Conservation (phyloP, 345 rosid species). For the Hypericum androsaemum region DNA sequence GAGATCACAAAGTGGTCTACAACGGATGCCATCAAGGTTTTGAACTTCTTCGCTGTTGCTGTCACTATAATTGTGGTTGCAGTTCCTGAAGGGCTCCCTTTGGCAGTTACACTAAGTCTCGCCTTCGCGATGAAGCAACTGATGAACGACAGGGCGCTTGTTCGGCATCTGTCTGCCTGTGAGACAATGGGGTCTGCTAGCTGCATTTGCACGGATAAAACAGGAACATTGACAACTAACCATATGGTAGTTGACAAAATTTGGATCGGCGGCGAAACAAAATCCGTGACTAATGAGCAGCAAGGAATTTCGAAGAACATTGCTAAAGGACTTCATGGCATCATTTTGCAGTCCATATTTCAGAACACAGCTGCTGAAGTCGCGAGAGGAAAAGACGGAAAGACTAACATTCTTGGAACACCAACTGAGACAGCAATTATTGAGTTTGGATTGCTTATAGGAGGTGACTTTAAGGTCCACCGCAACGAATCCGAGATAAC, state of each 20-base stretch:
- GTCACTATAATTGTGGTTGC: constrained; percentile 7
- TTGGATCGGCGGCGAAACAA: constrained; percentile 6
- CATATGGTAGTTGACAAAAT: constrained; percentile 7
- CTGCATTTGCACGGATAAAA: constrained; percentile 7
- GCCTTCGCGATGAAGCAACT: constrained; percentile 9
- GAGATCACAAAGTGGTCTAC: constrained; percentile 3
- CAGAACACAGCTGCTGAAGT: constrained; percentile 67
- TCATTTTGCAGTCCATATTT: constrained; percentile 58
- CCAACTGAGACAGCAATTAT: constrained; percentile 67
- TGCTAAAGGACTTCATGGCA: constrained; percentile 24
- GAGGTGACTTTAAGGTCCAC: constrained; percentile 43
- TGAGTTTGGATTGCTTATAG: constrained; percentile 56
- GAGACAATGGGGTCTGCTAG: constrained; percentile 8
- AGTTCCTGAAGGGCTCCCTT: constrained; percentile 7
- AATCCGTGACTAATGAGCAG: constrained; percentile 10
- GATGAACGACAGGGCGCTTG: constrained; percentile 5
- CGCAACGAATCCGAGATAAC: constrained; percentile 43
- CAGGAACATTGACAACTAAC: constrained; percentile 7
- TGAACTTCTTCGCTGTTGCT: constrained; percentile 7
- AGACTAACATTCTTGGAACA: constrained; percentile 45
- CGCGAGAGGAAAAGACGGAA: constrained; percentile 51
- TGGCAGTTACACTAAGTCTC: constrained; percentile 7
- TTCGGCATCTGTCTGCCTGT: constrained; percentile 5
- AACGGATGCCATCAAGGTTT: background rate
- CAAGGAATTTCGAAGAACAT: constrained; percentile 23